These are phyloP conservation scores for Irpex rosettiformis DNA, from an alignment of 1,284 basidiomycete genomes.

Conservation along the genomic window DNA sequence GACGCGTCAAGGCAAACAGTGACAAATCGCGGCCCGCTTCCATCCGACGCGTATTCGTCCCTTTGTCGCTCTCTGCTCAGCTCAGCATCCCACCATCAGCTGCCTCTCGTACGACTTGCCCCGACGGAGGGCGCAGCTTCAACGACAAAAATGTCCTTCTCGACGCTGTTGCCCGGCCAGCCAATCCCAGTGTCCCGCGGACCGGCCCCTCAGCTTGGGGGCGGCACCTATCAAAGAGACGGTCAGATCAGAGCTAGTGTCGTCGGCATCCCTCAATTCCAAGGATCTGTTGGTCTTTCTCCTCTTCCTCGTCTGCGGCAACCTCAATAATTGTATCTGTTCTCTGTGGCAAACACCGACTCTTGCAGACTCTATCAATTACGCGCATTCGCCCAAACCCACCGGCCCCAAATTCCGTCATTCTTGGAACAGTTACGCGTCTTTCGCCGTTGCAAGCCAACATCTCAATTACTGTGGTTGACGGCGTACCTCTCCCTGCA, in stretches of 20 bases:
- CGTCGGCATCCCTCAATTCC: slow-evolving; percentile 59
- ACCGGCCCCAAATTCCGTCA: slow-evolving; percentile 65
- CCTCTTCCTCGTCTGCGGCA: slow-evolving; percentile 19
- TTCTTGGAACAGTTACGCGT: slow-evolving; percentile 81
- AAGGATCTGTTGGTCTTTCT: slow-evolving; percentile 63
- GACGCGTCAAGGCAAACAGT: slow-evolving; percentile 34
- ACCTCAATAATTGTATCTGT: slow-evolving; percentile 22
- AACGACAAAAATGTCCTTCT: slow-evolving; percentile 31
- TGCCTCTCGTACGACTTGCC: neutral
- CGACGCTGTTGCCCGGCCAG: slow-evolving; percentile 77
- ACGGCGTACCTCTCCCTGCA: slow-evolving; percentile 82
- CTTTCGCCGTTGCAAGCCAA: slow-evolving; percentile 87
- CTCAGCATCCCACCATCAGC: no score
- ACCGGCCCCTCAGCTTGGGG: slow-evolving; percentile 58
- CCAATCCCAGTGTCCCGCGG: slow-evolving; percentile 61
- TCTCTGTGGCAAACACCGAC: slow-evolving; percentile 24
- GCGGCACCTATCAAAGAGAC: slow-evolving; percentile 68
- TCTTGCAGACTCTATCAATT: slow-evolving; percentile 52
- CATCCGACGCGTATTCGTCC: slow-evolving; percentile 11
- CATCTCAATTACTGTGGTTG: slow-evolving; percentile 86
- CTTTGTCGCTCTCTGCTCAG: neutral
- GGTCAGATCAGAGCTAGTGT: slow-evolving; percentile 71
- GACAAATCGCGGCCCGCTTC: slow-evolving; percentile 23
- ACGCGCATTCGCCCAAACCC: slow-evolving; percentile 62
- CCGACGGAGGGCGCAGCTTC: neutral